Conservation (phyloP, 306 rosid genomes). For the Comarum palustre region DNA sequence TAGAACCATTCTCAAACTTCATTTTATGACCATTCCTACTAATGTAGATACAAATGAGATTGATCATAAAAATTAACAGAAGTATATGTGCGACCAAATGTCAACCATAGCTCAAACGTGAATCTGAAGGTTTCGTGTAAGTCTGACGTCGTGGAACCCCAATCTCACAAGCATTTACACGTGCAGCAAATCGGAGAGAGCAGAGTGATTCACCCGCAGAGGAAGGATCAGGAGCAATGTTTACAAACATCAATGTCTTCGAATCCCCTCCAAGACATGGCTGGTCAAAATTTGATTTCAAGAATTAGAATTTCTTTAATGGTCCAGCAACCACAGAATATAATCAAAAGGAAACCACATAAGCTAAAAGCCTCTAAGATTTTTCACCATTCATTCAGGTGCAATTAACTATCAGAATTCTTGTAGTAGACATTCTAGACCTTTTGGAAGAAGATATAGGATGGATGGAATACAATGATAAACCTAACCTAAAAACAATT, state of each 20-base stretch:
- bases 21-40: slow-evolving; percentile 25
- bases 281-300: slow-evolving; percentile 43
- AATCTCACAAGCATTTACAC: slow-evolving; percentile 93
- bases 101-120: slow-evolving; percentile 69
- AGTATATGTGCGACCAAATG: slow-evolving; percentile 18
- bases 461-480: background rate
- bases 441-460: background rate
- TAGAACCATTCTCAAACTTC: slow-evolving; percentile 50
- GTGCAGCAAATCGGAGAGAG: slow-evolving; percentile 89
- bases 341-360: background rate
- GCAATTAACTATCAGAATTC: background rate
- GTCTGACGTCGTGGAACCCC: slow-evolving; percentile 90
- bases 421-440: background rate
- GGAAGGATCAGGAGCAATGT: slow-evolving; percentile 73
- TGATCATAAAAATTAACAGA: slow-evolving; percentile 24
- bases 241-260: slow-evolving; percentile 89
- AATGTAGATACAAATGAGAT: slow-evolving; percentile 21
- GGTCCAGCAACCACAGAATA: background rate
- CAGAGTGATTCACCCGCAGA: slow-evolving; percentile 82
- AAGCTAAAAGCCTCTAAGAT: background rate
- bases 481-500: background rate
- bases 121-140: slow-evolving; percentile 46
- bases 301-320: slow-evolving; percentile 23
- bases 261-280: slow-evolving; percentile 97
- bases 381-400: background rate